Evolutionary conservation across 495 filamentous ascomycete genomes (phyloP), one percentile per base, ranked within the genome.

Genomic region (Stereocaulon alpinum): DNA sequence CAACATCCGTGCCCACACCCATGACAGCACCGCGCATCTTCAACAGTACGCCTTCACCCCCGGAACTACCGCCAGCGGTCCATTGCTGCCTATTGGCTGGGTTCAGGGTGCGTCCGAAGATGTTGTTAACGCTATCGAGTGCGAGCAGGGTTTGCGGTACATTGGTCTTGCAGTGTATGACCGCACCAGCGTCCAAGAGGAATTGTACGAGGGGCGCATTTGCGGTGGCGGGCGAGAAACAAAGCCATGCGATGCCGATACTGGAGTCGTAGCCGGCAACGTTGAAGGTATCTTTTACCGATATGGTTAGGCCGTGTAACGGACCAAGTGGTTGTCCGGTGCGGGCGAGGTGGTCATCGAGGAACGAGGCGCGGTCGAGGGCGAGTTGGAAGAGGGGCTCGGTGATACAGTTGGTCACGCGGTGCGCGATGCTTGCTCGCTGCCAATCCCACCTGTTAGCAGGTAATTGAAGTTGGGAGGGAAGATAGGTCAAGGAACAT

Each of bases 141-240:
- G 74, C 65, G 63, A 72, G 65, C 56, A 70, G 58, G 1, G 68
- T 61, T 4, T 65, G 63, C 11, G 84, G 82, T 14, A 85, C 68
- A 54, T 81, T 85, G n/a, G 86, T 86, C 67, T 88, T 88, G 66
- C 77, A 76, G 63, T 81, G 82, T 24, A 87, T 70, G 5, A 88
- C 73, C 0, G 84, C 82, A 7, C 70, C 70, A 6, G 58, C 60
- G 7, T 52, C 30, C 14, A 64, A 59, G 5, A 71, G 49, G 10
- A 68, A 22, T 11, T 63, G 49, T 10, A 70, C 65, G 9, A 86
- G 69, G 0, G 73, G 59, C 0, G 79, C 70, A 47, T 83, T 77
- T 4, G 66, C 61, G 2, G 70, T 63, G 17, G 74, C 75, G 11
- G 81, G 79, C 11, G 80, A 70, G 40, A 76, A 76, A 40, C 79